Conservation (phyloP, 768 basidiomycete species). For the Royoungia palumana region DNA sequence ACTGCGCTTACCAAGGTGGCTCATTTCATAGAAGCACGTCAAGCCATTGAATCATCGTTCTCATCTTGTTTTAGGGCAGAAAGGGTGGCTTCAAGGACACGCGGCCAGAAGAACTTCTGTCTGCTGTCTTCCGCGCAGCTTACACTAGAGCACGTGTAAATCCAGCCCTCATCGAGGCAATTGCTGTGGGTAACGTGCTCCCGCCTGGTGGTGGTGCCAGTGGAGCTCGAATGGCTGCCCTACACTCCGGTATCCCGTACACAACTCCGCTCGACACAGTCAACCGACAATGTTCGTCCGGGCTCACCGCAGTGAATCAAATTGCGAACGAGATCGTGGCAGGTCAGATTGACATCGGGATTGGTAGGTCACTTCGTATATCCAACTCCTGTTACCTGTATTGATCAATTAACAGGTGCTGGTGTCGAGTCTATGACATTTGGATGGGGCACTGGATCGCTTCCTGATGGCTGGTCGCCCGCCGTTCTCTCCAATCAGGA, state of each 20-base stretch:
- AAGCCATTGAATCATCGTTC: constrained; percentile 1
- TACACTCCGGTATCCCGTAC: constrained; percentile 82
- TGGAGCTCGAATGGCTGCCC: constrained; percentile 81
- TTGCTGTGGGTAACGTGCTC: constrained; percentile 85
- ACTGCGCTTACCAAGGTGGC: constrained; percentile 88
- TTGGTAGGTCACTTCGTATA: constrained; percentile 49
- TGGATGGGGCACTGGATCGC: constrained; percentile 60
- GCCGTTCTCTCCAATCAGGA: constrained; percentile 62
- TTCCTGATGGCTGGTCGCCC: constrained; percentile 59
- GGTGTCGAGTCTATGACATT: constrained; percentile 91
- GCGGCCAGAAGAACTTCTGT: constrained; percentile 75
- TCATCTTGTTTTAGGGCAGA: constrained; percentile 47
- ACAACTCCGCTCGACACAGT: constrained; percentile 74
- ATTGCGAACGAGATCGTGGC: constrained; percentile 76
- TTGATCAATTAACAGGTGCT: constrained; percentile 47
- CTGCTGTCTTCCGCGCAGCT: constrained; percentile 71
- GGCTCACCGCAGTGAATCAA: constrained; percentile 76
- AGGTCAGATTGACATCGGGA: constrained; percentile 87
- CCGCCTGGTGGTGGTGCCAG: constrained; percentile 81
- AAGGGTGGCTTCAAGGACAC: constrained; percentile 94
- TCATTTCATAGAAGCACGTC: not conserved
- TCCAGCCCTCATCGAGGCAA: constrained; percentile 80
- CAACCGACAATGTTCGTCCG: constrained; percentile 89
- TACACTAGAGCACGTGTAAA: constrained; percentile 67
- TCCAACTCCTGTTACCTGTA: constrained; percentile 1